Base-by-base conservation (phyloP, 2,329 filamentous ascomycete species). In the Talaromyces sp. region DNA sequence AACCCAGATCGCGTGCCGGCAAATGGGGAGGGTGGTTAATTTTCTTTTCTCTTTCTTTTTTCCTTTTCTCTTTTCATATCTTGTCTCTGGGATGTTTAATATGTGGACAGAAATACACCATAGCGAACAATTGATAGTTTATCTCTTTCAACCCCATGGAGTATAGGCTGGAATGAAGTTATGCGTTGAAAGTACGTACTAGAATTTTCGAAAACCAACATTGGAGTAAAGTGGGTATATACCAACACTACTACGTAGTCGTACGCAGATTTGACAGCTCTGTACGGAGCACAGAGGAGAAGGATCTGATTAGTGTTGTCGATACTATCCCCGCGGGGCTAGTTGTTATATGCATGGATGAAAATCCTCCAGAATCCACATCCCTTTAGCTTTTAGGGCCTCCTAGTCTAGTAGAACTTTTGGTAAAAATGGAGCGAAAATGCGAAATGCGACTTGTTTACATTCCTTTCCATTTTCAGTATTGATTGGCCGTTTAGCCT, bases 1-100 rank as follows among this genome's bases (percentile, higher is more conserved):
- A 70, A 68, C 49, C 62, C 71, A 22, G 72, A 75, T 53, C 68
- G 71, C 58, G 75, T 70, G 71, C 72, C 66, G 56, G 71, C 70
- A 57, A 75, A 75, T 62, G 74, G 67, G 13, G 66, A 72, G 59
- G 68, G 62, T 58, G 66, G 63, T 32, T 66, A 58, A 64, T 51
- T 57, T 44, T 56, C 28, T 58, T 60, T 51, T 25, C 54, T 44
- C n/a, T 32, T 36, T 27, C 28, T 33, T 32, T 57, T 47, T 5
- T 25, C 9, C 11, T 17, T 22, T 47, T 25, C 22, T 25, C 11
- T 47, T 47, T 25, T 47, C 44, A 25, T 39, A 39, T 39, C 36
- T 39, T 17, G 17, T 15, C 44, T 47, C 25, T 47, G 19, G 22
- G 22, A 47, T 25, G 44, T 47, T 47, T 47, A 47, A 47, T 47